Percentiles rank a stretch among this genome's conserved stretches.
Evolutionary conservation across 2,329 filamentous ascomycete genomes (phyloP).

Genomic region (Teratosphaeria nubilosa): DNA sequence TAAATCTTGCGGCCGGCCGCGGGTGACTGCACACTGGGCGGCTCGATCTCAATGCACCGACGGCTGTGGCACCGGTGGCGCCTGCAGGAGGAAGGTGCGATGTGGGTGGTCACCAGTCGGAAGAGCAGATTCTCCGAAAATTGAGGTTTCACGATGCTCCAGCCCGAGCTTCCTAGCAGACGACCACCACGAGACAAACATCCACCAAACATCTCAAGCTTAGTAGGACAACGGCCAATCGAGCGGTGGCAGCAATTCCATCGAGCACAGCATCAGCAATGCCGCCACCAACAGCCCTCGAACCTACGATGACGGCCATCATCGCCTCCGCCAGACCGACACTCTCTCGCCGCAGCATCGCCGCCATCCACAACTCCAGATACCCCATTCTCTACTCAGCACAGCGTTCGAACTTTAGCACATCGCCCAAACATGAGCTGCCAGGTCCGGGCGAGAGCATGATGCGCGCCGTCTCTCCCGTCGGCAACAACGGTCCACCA

Average conservation of each 20-base stretch:
- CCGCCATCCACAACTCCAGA: slow-evolving; percentile 23
- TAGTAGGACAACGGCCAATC: neutral
- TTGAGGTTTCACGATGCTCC: neutral
- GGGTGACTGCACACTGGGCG: too few relatives aligned
- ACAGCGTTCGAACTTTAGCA: slow-evolving; percentile 17
- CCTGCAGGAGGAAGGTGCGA: too few relatives aligned
- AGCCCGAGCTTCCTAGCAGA: neutral
- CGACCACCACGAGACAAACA: neutral
- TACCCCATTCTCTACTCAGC: slow-evolving; percentile 17
- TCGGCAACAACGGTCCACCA: slow-evolving; percentile 16
- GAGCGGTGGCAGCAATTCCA: neutral
- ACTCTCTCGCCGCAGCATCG: slow-evolving; percentile 23
- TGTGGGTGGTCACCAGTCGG: too few relatives aligned
- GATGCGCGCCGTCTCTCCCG: slow-evolving; percentile 20
- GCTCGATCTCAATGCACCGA: too few relatives aligned
- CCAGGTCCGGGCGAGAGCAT: slow-evolving; percentile 24
- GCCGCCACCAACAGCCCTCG: slow-evolving; percentile 7
- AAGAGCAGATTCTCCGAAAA: too few relatives aligned
- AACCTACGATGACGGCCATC: slow-evolving; percentile 15
- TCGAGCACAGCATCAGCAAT: slow-evolving; percentile 1
- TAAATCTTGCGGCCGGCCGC: too few relatives aligned
- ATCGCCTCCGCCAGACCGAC: slow-evolving; percentile 31
- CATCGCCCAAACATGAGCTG: slow-evolving; percentile 16
- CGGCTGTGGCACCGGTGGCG: too few relatives aligned
- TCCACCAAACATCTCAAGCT: neutral